Percentiles rank a stretch among this genome's conserved stretches.
Conservation (phyloP, 2,329 filamentous ascomycete species). For the Macrophomina tecta region DNA sequence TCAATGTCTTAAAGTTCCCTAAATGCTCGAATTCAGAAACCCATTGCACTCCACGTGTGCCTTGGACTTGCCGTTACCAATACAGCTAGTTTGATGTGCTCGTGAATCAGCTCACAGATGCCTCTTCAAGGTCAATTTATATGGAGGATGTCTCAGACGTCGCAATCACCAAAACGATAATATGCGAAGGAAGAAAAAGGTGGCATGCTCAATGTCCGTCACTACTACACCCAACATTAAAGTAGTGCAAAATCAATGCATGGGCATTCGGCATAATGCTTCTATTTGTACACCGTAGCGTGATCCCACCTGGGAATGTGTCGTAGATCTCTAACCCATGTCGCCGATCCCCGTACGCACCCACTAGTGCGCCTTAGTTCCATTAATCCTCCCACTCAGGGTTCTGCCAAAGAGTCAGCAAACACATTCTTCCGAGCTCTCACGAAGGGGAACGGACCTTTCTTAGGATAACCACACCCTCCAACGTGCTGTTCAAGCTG, state of each 20-base stretch:
- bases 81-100: too few relatives aligned
- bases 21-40: too few relatives aligned
- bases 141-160: too few relatives aligned
- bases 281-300: slow-evolving; percentile 25
- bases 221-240: too few relatives aligned
- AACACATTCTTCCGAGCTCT: not conserved
- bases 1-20: too few relatives aligned
- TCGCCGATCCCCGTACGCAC: slow-evolving; percentile 7
- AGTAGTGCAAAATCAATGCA: not conserved
- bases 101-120: too few relatives aligned
- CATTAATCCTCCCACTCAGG: slow-evolving; percentile 52
- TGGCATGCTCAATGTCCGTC: too few relatives aligned
- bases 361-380: not conserved
- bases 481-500: slow-evolving; percentile 85
- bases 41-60: too few relatives aligned
- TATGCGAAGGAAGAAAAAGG: too few relatives aligned
- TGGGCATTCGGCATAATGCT: slow-evolving; percentile 15
- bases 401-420: slow-evolving; percentile 43
- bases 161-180: too few relatives aligned
- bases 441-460: slow-evolving; percentile 70
- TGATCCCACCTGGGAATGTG: slow-evolving; percentile 3
- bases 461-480: slow-evolving; percentile 93
- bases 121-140: too few relatives aligned
- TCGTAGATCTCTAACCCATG: slow-evolving; percentile 22
- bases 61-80: too few relatives aligned